A percentile compares a stretch with the other conserved stretches of the same genome.
These are phyloP conservation scores for Jamesozyma lodderae DNA, from an alignment of 805 yeast genomes.

Conservation along the genomic window DNA sequence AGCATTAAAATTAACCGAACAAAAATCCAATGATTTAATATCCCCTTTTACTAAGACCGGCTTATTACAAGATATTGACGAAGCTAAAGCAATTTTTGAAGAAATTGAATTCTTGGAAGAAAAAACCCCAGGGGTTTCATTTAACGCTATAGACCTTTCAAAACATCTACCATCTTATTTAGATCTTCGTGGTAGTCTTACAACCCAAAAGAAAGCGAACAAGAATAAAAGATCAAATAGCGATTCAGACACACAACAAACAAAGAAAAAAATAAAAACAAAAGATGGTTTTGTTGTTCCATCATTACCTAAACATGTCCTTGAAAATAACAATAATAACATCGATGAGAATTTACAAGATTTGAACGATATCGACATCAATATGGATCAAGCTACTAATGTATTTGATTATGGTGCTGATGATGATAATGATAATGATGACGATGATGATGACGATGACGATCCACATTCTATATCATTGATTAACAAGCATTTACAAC, in stretches of 20 bases:
- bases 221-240: conserved; percentile 28
- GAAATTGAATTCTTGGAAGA: conserved; percentile 27
- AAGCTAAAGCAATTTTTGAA: conserved; percentile 21
- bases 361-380: conserved; percentile 5
- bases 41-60: conserved; percentile 41
- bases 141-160: conserved; percentile 38
- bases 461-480: conserved; percentile 28
- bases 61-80: conserved; percentile 41
- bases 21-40: conserved; percentile 36
- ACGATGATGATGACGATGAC: conserved; percentile 29
- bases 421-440: conserved; percentile 25
- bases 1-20: conserved; percentile 52
- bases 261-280: conserved; percentile 34
- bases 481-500: conserved; percentile 58
- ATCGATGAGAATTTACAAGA: conserved; percentile 22
- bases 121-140: conserved; percentile 26
- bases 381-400: conserved; percentile 15
- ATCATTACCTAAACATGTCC: conserved; percentile 18
- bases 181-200: conserved; percentile 39
- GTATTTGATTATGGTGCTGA: conserved; percentile 30
- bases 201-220: conserved; percentile 28
- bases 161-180: conserved; percentile 34
- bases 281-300: conserved; percentile 32
- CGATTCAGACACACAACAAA: conserved; percentile 7
- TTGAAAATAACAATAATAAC: conserved; percentile 5